Evolutionary conservation across 1,284 basidiomycete species (phyloP), one percentile per base, ranked within the genome.

Genomic region (Macrocystidia cucumis): DNA sequence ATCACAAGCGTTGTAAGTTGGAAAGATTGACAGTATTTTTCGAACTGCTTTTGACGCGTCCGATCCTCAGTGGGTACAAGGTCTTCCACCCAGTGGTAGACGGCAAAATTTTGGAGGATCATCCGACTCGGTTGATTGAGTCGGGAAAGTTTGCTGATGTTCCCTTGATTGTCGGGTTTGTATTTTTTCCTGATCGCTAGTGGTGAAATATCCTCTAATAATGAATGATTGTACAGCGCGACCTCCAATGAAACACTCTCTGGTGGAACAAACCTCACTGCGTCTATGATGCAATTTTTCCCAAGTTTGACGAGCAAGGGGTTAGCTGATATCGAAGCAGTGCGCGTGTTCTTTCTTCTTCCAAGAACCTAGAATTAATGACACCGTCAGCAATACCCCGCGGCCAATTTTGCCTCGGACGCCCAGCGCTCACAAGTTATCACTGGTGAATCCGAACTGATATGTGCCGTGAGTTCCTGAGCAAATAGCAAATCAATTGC

Each of bases 151-250:
- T 72, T 40, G 51, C 58, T 1, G 53, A 60, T 16, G 67, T 78
- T 3, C 69, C 74, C n/a, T 46, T 78, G 1, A 69, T 80, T 22
- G 66, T 75, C 25, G 75, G 75, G 75, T 77, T 47, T 29, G 65
- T 51, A 17, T n/a, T n/a, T n/a, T n/a, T n/a, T n/a, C n/a, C n/a
- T 12, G 11, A 17, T 27, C 25, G 2, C 17, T n/a, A n/a, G 12
- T 8, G 25, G 18, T 7, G 7, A 16, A 6, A 26, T 18, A n/a
- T 40, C 9, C 2, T 12, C 24, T 37, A 18, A 36, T 4, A n/a
- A 11, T 9, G 27, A 6, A 8, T 7, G 9, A 20, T 8, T 37
- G n/a, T n/a, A n/a, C n/a, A 74, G 74, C 3, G 54, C 73, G 0
- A 74, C 72, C 1, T 69, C 72, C 9, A 74, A 79, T 36, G 72